Base-by-base conservation (phyloP, 371 early-diverging fungal species). In the Circinella minor region DNA sequence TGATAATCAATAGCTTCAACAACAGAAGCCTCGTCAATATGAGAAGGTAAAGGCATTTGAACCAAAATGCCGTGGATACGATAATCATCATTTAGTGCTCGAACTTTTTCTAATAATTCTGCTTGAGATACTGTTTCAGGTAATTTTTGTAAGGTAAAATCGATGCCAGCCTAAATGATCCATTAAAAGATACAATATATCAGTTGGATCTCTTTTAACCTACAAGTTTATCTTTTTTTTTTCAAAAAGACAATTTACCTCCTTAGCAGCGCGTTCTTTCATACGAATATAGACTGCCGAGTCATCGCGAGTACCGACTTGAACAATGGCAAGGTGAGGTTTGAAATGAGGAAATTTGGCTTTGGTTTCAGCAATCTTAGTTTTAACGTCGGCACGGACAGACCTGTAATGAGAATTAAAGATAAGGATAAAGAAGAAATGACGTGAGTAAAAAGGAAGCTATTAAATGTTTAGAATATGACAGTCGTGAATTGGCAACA, bases 21-120 rank as follows among this genome's bases (percentile, higher is more conserved):
- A 46, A 96, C 83, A 3, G 81, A 77, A 55, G 80, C 82, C 72
- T 94, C 94, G 74, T 92, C 88, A 63, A 96, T 85, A 68, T 90
- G 90, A 2, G 80, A 77, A 9, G 96, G 95, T n/a, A 97, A 81
- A 36, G 98, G 98, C 70, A 96, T 82, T 77, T 98, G 98, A 36
- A 97, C 95, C 14, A 98, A 77, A 63, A 98, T 90, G 18, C 98
- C 97, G 77, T 96, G 96, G 47, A 95, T 84, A n/a, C 74, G n/a
- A 4, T 87, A 85, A 73, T 96, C 93, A 49, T 86, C 78, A 77
- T 97, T 97, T 55, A 98, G 76, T 10, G 71, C 63, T 10, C 82
- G 75, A 55, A 94, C 84, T n/a, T 77, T 70, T 18, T 69, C 69
- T 62, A 93, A 55, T 47, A 95, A 61, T 55, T 86, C 79, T 8